Evolutionary conservation across 1,139 yeast genomes (phyloP).

Genomic region (Saccharomyces hybrid): DNA sequence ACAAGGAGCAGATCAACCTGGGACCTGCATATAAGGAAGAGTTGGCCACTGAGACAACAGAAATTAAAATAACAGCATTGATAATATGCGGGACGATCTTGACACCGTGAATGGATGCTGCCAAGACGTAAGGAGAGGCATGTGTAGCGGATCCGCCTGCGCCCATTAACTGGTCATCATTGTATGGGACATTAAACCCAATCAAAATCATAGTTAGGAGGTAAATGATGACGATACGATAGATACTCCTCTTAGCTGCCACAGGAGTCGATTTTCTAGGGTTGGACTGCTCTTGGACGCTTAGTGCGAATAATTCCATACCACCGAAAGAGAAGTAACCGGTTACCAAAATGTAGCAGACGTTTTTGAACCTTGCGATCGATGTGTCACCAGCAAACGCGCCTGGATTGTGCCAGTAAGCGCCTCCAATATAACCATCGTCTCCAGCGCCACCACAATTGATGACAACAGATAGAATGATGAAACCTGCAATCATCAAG

Average conservation of each 20-base stretch:
- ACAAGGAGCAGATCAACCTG: too few relatives aligned
- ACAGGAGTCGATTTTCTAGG: conserved; percentile 64
- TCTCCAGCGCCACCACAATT: too few relatives aligned
- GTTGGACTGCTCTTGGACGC: conserved; percentile 77
- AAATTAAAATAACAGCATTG: too few relatives aligned
- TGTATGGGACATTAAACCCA: conserved; percentile 59
- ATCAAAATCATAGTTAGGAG: conserved; percentile 50
- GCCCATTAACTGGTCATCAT: conserved; percentile 41
- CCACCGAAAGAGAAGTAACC: conserved; percentile 85
- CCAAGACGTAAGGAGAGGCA: too few relatives aligned
- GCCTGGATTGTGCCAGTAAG: conserved; percentile 43
- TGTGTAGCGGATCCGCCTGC: conserved; percentile 12
- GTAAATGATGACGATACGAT: conserved; percentile 59
- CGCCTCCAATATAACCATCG: too few relatives aligned
- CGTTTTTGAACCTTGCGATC: conserved; percentile 51
- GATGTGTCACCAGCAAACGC: conserved; percentile 33
- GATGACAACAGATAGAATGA: too few relatives aligned
- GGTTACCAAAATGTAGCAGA: conserved; percentile 67
- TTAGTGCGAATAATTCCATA: conserved; percentile 71
- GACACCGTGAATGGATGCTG: too few relatives aligned
- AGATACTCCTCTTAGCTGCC: conserved; percentile 59
- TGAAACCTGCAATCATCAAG: too few relatives aligned
- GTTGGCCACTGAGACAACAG: too few relatives aligned
- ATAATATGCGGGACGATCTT: too few relatives aligned
- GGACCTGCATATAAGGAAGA: too few relatives aligned